Base-by-base conservation (phyloP, 2,329 filamentous ascomycete genomes). In the Ophiostoma tasmaniense region DNA sequence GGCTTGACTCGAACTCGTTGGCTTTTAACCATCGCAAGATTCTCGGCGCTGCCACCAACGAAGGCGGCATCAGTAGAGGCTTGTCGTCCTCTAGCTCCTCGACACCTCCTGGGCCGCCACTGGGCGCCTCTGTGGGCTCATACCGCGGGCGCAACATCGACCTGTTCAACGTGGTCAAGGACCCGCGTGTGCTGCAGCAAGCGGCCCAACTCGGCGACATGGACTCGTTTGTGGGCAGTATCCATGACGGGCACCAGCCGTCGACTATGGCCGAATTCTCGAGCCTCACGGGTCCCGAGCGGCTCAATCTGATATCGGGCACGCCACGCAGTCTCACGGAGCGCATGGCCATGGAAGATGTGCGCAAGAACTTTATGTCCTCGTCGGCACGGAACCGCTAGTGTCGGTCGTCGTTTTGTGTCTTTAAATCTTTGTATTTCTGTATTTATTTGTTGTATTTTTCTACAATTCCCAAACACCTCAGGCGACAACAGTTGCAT, bases 201-300 rank as follows among this genome's bases (percentile, higher is more conserved):
- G 79, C 80, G 3, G 77, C 77, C 6, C 73, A 75, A 64, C 73
- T 81, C 67, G 79, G 79, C 62, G 74, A 76, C 28, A 72, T 81
- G 25, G 75, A 76, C 55, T 76, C 76, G 8, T 81, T 81, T 71
- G 79, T 82, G 1, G 81, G 80, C 10, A 81, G 80, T 70, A 73
- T 82, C 5, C 74, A 78, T 67, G 77, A 75, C 37, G 61, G 50
- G 13, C 39, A 52, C 30, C 52, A 33, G 33, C 68, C 61, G 35
- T 74, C 70, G 75, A 75, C 71, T 68, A 75, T 55, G 75, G 74
- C 33, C 20, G 75, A 72, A 55, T 66, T 76, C 65, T 72, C 70
- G 42, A 73, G 68, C n/a, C 66, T 69, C 42, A 72, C 69, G 6
- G 59, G 64, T 50, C 37, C 42, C 35, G 68, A 68, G 11, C 37